A percentile compares a stretch with the other conserved stretches of the same genome.
phyloP scores from a whole-genome alignment of 1,284 basidiomycete genomes.

The Leccinum proliferum region DNA sequence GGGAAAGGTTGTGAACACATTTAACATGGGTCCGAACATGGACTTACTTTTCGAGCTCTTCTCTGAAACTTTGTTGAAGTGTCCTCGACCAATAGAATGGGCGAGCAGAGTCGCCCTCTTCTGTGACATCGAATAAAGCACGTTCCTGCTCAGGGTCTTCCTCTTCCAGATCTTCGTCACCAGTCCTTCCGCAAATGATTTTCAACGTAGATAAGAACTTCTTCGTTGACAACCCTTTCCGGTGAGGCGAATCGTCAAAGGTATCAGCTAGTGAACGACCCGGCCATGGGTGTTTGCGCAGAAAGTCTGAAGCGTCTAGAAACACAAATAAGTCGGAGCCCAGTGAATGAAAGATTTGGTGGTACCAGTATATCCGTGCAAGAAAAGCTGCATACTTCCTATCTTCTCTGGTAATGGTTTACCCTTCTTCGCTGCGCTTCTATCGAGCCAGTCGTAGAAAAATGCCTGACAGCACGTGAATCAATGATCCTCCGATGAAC shows the following conservation, averaged over 20 bases:
- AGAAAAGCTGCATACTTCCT: conserved; percentile 86
- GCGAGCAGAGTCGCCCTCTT: conserved; percentile 43
- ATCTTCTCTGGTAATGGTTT: conserved; percentile 81
- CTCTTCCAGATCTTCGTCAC: conserved; percentile 67
- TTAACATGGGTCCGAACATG: not conserved
- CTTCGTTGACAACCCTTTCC: conserved; percentile 59
- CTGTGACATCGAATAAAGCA: conserved; percentile 56
- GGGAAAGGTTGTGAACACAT: conserved; percentile 6
- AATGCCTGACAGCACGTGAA: conserved; percentile 51
- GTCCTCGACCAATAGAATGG: conserved; percentile 79
- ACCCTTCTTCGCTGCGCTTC: conserved; percentile 72
- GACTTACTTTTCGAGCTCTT: conserved; percentile 81
- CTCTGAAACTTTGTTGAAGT: conserved; percentile 75
- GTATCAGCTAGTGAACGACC: conserved; percentile 80
- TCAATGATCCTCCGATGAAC: conserved; percentile 3
- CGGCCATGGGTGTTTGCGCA: conserved; percentile 84
- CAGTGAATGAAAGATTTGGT: not conserved
- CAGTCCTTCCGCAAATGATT: conserved; percentile 75
- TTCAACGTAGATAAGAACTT: conserved; percentile 62
- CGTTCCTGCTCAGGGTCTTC: conserved; percentile 66
- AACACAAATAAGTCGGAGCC: not conserved
- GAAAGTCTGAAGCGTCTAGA: conserved; percentile 80
- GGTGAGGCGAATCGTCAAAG: conserved; percentile 75
- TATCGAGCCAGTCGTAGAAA: conserved; percentile 87
- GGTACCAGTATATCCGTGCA: conserved; percentile 76